Evolutionary conservation across 1,284 basidiomycete species (phyloP).

Genomic region (Coniferiporia sulphurascens): DNA sequence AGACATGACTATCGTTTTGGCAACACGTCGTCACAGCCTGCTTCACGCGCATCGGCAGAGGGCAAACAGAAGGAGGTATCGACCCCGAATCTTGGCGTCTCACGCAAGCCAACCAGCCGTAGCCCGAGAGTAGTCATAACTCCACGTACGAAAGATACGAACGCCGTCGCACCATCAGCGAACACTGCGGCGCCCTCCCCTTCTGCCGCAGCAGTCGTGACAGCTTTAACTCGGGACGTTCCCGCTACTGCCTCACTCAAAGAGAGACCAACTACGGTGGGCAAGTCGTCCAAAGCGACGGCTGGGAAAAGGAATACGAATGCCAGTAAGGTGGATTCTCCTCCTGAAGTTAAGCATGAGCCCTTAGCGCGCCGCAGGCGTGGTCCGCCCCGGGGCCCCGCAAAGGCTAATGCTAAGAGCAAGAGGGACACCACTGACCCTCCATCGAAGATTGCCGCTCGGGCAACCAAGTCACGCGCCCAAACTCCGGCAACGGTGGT

Average conservation of each 20-base stretch:
- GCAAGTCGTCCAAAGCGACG: neutral
- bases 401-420: neutral
- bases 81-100: neutral
- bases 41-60: neutral
- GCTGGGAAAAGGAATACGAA: neutral
- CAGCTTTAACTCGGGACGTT: too few relatives aligned
- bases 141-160: neutral
- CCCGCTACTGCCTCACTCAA: too few relatives aligned
- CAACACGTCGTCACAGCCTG: slow-evolving; percentile 1
- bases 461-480: neutral
- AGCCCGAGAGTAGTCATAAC: neutral
- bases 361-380: neutral
- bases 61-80: slow-evolving; percentile 3
- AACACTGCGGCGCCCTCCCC: too few relatives aligned
- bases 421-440: neutral
- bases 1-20: neutral
- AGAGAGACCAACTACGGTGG: too few relatives aligned
- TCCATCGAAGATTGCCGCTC: neutral
- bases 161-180: too few relatives aligned
- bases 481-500: neutral
- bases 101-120: neutral
- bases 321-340: neutral
- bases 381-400: neutral
- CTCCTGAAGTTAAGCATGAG: neutral
- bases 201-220: too few relatives aligned